These are phyloP conservation scores for Austropuccinia psidii DNA, from an alignment of 1,284 basidiomycete genomes.

Conservation along the genomic window DNA sequence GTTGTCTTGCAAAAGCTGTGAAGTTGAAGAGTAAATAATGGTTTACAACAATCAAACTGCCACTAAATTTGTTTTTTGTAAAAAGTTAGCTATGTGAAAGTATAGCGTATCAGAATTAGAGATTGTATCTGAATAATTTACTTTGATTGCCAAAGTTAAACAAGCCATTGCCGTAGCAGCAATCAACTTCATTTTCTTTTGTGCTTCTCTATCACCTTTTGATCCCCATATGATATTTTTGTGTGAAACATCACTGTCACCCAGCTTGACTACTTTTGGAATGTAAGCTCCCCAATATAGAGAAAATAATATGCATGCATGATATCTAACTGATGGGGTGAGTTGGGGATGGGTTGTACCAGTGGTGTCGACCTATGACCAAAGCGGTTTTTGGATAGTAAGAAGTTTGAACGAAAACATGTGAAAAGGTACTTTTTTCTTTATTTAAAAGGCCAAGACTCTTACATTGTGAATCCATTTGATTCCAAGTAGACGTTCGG, in stretches of 20 bases:
- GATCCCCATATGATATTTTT: background rate
- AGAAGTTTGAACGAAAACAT: background rate
- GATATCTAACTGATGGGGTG: conserved; percentile 25
- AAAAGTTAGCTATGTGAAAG: background rate
- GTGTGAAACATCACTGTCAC: background rate
- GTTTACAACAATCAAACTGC: conserved; percentile 36
- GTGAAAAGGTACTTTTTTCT: background rate
- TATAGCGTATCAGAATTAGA: background rate
- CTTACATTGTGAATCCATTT: conserved; percentile 32
- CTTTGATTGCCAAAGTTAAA: conserved; percentile 26
- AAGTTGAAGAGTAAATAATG: conserved; percentile 30
- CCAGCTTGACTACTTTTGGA: background rate
- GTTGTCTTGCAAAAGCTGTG: conserved; percentile 24
- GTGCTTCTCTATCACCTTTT: background rate
- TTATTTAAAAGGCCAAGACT: background rate
- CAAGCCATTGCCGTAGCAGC: conserved; percentile 33
- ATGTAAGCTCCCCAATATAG: conserved; percentile 29
- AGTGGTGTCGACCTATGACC: conserved; percentile 16
- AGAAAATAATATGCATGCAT: conserved; percentile 24
- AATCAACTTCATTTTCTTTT: conserved; percentile 29
- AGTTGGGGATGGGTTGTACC: conserved; percentile 27
- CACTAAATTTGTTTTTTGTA: background rate
- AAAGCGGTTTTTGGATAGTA: background rate
- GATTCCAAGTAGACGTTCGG: conserved; percentile 25
- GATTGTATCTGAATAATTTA: background rate